A percentile compares a stretch with the other conserved stretches of the same genome.
Evolutionary conservation across 805 yeast genomes (phyloP).

Genomic region (Pichia sporocuriosa): DNA sequence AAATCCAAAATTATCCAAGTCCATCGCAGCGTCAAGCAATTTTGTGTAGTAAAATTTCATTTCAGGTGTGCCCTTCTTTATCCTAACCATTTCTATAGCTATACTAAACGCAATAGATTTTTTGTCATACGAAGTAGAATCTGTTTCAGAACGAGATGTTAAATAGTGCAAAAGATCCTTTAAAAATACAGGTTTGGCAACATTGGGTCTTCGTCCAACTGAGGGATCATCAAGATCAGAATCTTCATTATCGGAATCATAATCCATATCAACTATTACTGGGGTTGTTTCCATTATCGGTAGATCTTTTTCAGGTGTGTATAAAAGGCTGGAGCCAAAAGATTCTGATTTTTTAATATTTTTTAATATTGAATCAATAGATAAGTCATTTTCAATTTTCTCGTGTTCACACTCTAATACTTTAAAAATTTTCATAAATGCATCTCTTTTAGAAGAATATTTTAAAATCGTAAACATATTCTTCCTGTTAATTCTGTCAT

Average conservation of each 20-base stretch:
- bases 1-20: conserved; percentile 39
- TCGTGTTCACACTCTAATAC: background rate
- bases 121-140: conserved; percentile 42
- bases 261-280: conserved; percentile 11
- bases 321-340: no score
- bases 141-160: conserved; percentile 36
- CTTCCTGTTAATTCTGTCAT: conserved; percentile 27
- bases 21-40: conserved; percentile 44
- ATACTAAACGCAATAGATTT: conserved; percentile 40
- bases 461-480: conserved; percentile 26
- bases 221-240: conserved; percentile 47
- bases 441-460: conserved; percentile 17
- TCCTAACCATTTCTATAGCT: conserved; percentile 57
- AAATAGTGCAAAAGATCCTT: conserved; percentile 63
- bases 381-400: conserved; percentile 4
- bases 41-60: conserved; percentile 51
- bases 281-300: conserved; percentile 3
- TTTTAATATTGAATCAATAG: conserved; percentile 5
- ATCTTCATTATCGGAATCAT: conserved; percentile 31
- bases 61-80: conserved; percentile 60
- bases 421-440: conserved; percentile 8
- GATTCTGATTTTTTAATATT: background rate
- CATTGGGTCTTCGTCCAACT: conserved; percentile 28
- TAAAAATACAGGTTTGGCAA: conserved; percentile 56
- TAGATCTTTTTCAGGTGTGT: background rate